Base-by-base conservation (phyloP, 495 filamentous ascomycete species). In the Lepraria neglecta region DNA sequence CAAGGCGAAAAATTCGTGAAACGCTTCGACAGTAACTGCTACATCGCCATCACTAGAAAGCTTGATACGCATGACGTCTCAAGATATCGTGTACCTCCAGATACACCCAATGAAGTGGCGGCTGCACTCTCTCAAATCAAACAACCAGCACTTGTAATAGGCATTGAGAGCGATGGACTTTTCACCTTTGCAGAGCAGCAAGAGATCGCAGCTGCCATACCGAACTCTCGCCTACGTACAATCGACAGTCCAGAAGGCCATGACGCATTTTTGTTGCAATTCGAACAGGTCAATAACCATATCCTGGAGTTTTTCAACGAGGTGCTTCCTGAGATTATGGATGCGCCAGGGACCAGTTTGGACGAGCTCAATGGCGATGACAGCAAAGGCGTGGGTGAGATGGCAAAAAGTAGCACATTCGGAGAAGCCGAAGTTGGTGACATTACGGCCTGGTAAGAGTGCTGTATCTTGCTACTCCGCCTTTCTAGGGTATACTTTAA, bases 41-140 rank as follows among this genome's bases (percentile, higher is more conserved):
- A 98, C 75, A 97, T 98, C 60, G 91, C 94, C 62, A 96, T 97
- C 72, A 97, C 94, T 6, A 89, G 94, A 62, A 98, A 98, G 73
- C 84, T 98, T n/a, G 94, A 98, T 69, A 98, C 94, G 3, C 94
- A 98, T 71, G 94, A 98, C 70, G 83, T 98, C 31, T 91, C 89
- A 24, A 82, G 91, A 27, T 79, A 85, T 64, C 84, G 91, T 21
- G 72, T 75, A 44, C 72, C 65, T 44, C 68, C 72, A 4, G 64
- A 71, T 3, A 69, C 74, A 4, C 74, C 79, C 17, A 67, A 77
- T 46, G 83, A 82, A 17, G 80, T 96, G 28, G 74, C 77, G 17
- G 82, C 87, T 30, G 91, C 92, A 9, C 78, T 98, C n/a, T 80
- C 81, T 2, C 75, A 87, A 65, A 89, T 98, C 53, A 74, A 90